These are phyloP conservation scores for Ogataea dorogensis DNA, from an alignment of 805 yeast species.

Conservation along the genomic window DNA sequence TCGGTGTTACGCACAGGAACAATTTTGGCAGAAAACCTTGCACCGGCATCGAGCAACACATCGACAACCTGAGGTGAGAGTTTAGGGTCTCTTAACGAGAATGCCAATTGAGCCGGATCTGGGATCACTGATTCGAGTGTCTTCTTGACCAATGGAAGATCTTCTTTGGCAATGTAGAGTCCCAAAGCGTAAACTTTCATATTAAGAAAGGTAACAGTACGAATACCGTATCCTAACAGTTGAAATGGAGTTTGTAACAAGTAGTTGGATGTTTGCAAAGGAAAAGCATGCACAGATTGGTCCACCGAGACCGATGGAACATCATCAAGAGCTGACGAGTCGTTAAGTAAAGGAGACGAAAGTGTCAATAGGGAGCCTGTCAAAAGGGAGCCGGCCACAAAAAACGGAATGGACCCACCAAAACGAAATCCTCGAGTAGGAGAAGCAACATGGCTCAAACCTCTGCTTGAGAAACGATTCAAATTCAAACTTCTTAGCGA, in stretches of 20 bases:
- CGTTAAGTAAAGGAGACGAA: no score
- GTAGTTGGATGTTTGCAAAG: slow-evolving; percentile 20
- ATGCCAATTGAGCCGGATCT: slow-evolving; percentile 31
- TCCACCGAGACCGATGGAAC: slow-evolving; percentile 25
- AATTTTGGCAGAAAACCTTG: slow-evolving; percentile 68
- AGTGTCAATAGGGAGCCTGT: neutral
- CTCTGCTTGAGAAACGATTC: no score
- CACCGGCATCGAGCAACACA: slow-evolving; percentile 55
- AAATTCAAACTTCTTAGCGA: no score
- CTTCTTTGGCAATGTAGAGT: slow-evolving; percentile 67
- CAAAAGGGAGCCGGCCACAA: neutral
- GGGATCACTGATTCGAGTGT: slow-evolving; percentile 1
- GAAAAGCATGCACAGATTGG: slow-evolving; percentile 30
- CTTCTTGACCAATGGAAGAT: slow-evolving; percentile 39
- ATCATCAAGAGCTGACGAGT: slow-evolving; percentile 1
- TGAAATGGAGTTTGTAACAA: slow-evolving; percentile 37
- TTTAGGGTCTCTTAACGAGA: slow-evolving; percentile 50
- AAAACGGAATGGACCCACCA: no score
- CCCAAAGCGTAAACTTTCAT: slow-evolving; percentile 90
- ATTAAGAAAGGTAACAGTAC: slow-evolving; percentile 77
- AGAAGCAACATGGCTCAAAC: no score
- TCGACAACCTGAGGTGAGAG: slow-evolving; percentile 53
- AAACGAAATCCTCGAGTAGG: no score
- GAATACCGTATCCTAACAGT: slow-evolving; percentile 74
- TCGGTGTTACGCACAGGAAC: slow-evolving; percentile 91